Percentiles rank a stretch among this genome's conserved stretches.
Conservation (phyloP, 805 yeast species). For the Ogataea paraovalis region DNA sequence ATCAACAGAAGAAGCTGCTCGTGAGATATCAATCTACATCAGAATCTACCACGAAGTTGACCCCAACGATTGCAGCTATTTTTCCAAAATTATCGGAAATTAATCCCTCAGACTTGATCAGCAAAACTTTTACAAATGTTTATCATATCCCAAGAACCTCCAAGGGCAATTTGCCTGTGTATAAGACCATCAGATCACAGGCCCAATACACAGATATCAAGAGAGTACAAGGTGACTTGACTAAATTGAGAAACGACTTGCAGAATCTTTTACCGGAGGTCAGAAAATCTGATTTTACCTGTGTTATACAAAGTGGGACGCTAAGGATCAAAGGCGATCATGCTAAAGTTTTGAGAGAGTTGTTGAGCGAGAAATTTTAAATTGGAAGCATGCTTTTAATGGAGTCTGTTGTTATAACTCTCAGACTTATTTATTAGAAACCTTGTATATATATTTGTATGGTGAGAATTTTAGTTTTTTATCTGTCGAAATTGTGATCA, state of each 20-base stretch:
- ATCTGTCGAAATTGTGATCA: no score
- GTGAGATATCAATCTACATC: slow-evolving; percentile 19
- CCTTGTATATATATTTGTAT: not conserved
- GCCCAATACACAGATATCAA: slow-evolving; percentile 68
- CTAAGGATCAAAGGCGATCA: slow-evolving; percentile 51
- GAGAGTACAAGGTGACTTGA: slow-evolving; percentile 63
- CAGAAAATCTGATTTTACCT: slow-evolving; percentile 39
- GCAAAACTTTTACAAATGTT: slow-evolving; percentile 34
- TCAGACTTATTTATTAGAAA: not conserved
- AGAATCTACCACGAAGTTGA: slow-evolving; percentile 2
- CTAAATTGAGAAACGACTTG: slow-evolving; percentile 64
- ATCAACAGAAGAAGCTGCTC: not conserved
- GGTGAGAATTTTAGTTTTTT: not conserved
- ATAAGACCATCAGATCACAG: slow-evolving; percentile 61
- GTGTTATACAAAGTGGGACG: slow-evolving; percentile 48
- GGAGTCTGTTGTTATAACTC: not conserved
- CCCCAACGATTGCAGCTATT: slow-evolving; percentile 13
- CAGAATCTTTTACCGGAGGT: slow-evolving; percentile 46
- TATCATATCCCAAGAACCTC: slow-evolving; percentile 48
- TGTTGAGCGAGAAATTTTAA: slow-evolving; percentile 31
- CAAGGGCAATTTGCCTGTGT: slow-evolving; percentile 77
- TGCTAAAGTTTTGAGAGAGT: slow-evolving; percentile 31
- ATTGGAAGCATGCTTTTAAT: not conserved
- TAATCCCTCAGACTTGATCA: slow-evolving; percentile 20
- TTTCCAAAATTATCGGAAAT: slow-evolving; percentile 27